Percentiles rank a stretch among this genome's conserved stretches.
Evolutionary conservation across 805 yeast genomes (phyloP).

Genomic region (Wickerhamomyces queroliae): DNA sequence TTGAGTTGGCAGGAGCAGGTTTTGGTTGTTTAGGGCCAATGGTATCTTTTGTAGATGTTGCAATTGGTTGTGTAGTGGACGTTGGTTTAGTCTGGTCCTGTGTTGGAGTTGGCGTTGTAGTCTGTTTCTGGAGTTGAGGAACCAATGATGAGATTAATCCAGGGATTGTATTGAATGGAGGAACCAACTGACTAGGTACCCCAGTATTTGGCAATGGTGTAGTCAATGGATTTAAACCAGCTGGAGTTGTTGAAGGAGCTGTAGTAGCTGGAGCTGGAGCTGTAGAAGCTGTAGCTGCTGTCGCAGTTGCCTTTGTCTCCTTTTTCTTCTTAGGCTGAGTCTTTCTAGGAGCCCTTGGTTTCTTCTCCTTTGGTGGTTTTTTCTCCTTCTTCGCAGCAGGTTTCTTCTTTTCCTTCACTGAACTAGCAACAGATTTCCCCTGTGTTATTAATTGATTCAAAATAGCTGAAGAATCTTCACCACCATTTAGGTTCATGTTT

Average conservation of each 20-base stretch:
- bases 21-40: slow-evolving; percentile 12
- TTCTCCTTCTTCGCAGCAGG: slow-evolving; percentile 15
- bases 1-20: slow-evolving; percentile 17
- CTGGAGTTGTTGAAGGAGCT: neutral
- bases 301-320: slow-evolving; percentile 15
- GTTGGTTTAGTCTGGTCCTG: slow-evolving; percentile 3
- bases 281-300: slow-evolving; percentile 11
- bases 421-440: slow-evolving; percentile 10
- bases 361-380: slow-evolving; percentile 20
- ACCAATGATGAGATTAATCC: neutral
- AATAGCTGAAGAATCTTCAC: slow-evolving; percentile 5
- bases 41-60: slow-evolving; percentile 1
- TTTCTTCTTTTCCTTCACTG: slow-evolving; percentile 12
- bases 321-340: slow-evolving; percentile 19
- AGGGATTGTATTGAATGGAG: no score
- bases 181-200: neutral
- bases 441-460: slow-evolving; percentile 20
- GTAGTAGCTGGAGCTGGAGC: neutral
- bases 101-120: slow-evolving; percentile 1
- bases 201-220: neutral
- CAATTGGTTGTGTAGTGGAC: neutral
- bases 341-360: slow-evolving; percentile 23
- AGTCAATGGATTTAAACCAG: neutral
- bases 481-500: slow-evolving; percentile 26
- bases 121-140: slow-evolving; percentile 8